These are phyloP conservation scores for Saturnispora sekii DNA, from an alignment of 805 yeast species.

Conservation along the genomic window DNA sequence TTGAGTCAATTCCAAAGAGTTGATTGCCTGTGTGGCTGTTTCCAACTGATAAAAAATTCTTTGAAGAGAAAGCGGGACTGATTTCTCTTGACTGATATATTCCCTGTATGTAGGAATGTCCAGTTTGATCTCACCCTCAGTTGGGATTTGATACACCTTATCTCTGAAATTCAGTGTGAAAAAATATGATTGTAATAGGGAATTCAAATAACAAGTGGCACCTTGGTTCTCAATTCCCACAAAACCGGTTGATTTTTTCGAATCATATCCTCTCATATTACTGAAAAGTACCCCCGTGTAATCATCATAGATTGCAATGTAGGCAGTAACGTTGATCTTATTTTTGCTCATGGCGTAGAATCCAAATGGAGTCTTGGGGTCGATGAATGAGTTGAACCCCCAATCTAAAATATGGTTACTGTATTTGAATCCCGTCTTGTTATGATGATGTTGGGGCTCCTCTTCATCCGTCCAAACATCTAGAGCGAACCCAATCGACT, in stretches of 20 bases:
- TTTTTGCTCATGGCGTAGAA: slow-evolving; percentile 34
- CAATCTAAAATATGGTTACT: slow-evolving; percentile 74
- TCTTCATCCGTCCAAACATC: slow-evolving; percentile 69
- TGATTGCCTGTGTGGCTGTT: slow-evolving; percentile 65
- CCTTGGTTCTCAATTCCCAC: slow-evolving; percentile 96
- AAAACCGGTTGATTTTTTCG: slow-evolving; percentile 78
- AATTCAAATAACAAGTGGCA: slow-evolving; percentile 94
- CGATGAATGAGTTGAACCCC: slow-evolving; percentile 84
- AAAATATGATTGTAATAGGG: slow-evolving; percentile 81
- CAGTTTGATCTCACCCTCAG: slow-evolving; percentile 42
- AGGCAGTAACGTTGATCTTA: slow-evolving; percentile 61
- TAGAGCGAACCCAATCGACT: slow-evolving; percentile 86
- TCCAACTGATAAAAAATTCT: slow-evolving; percentile 75
- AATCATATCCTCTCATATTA: slow-evolving; percentile 72
- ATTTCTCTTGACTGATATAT: slow-evolving; percentile 28
- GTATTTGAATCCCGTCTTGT: slow-evolving; percentile 72
- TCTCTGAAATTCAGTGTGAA: slow-evolving; percentile 76
- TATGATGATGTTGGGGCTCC: slow-evolving; percentile 46
- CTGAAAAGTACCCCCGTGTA: slow-evolving; percentile 95
- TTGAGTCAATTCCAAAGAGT: slow-evolving; percentile 76
- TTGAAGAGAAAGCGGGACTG: slow-evolving; percentile 80
- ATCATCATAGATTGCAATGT: slow-evolving; percentile 70
- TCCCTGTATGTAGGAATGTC: slow-evolving; percentile 22
- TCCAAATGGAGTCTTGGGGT: slow-evolving; percentile 35
- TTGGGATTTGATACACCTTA: slow-evolving; percentile 84